A percentile compares a stretch with the other conserved stretches of the same genome.
phyloP scores from a whole-genome alignment of 2,329 filamentous ascomycete genomes.

The Colletotrichum gloeosporioides region DNA sequence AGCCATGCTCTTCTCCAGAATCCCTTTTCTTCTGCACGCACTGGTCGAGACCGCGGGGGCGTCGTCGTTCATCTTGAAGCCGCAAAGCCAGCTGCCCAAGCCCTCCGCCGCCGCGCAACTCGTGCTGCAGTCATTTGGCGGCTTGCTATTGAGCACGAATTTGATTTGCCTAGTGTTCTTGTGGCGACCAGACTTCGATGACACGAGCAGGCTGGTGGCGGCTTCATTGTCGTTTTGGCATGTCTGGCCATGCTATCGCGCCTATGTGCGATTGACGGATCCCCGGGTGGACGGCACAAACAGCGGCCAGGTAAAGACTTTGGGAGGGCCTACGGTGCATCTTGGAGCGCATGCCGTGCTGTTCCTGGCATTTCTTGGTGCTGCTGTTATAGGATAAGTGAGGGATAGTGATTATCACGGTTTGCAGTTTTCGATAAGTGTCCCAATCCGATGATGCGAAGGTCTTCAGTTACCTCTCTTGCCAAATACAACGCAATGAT shows the following conservation, averaged over 20 bases:
- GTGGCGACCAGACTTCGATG: slow-evolving; percentile 32
- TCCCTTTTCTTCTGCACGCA: slow-evolving; percentile 43
- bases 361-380: slow-evolving; percentile 37
- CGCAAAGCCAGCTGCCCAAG: slow-evolving; percentile 45
- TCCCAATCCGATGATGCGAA: background rate
- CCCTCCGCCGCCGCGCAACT: slow-evolving; percentile 45
- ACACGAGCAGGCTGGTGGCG: slow-evolving; percentile 37
- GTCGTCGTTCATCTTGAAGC: slow-evolving; percentile 49
- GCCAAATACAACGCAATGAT: background rate
- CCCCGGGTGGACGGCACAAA: slow-evolving; percentile 14
- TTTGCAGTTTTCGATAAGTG: background rate
- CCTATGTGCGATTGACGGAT: slow-evolving; percentile 37
- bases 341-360: slow-evolving; percentile 45
- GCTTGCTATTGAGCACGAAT: slow-evolving; percentile 49
- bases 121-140: slow-evolving; percentile 53
- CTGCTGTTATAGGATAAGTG: slow-evolving; percentile 22
- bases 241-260: slow-evolving; percentile 51
- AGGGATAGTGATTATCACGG: background rate
- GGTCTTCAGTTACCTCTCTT: background rate
- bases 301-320: slow-evolving; percentile 25
- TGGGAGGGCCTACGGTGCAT: slow-evolving; percentile 55
- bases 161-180: slow-evolving; percentile 46
- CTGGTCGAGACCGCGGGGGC: slow-evolving; percentile 47
- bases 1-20: slow-evolving; percentile 26
- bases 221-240: slow-evolving; percentile 54